phyloP scores from a whole-genome alignment of 306 rosid genomes.

The Alnus rubra region DNA sequence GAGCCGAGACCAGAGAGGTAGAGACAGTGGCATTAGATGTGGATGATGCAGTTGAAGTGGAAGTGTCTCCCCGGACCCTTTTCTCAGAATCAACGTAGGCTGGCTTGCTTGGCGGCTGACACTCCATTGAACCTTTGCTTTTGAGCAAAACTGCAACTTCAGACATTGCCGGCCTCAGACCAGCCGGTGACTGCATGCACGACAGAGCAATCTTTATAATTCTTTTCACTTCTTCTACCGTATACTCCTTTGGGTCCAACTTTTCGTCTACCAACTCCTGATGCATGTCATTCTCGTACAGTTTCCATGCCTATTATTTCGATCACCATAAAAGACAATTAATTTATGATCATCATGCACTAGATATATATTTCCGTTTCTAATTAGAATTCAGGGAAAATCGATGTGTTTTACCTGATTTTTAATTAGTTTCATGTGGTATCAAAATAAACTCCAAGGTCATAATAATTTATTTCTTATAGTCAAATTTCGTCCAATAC shows the following conservation, averaged over 20 bases:
- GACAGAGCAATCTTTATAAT: slow-evolving; percentile 49
- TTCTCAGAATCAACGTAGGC: slow-evolving; percentile 51
- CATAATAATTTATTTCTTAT: too few relatives aligned
- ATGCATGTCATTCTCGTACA: slow-evolving; percentile 43
- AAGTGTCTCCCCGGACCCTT: slow-evolving; percentile 32
- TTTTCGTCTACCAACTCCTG: slow-evolving; percentile 47
- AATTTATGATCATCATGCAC: too few relatives aligned
- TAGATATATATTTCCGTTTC: neutral
- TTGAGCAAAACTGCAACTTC: slow-evolving; percentile 54
- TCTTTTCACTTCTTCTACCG: slow-evolving; percentile 53
- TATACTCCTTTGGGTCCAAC: slow-evolving; percentile 46
- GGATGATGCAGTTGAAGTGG: slow-evolving; percentile 52
- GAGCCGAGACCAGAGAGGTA: slow-evolving; percentile 37
- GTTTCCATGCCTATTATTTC: slow-evolving; percentile 42
- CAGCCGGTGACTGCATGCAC: slow-evolving; percentile 64
- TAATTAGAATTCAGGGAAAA: neutral
- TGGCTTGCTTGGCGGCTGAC: slow-evolving; percentile 50
- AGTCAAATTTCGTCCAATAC: too few relatives aligned
- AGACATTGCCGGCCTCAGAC: slow-evolving; percentile 67
- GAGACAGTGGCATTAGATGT: slow-evolving; percentile 63
- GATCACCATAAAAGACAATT: too few relatives aligned
- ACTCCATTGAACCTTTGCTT: slow-evolving; percentile 33
- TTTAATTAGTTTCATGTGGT: too few relatives aligned
- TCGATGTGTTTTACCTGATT: neutral
- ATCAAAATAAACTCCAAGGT: too few relatives aligned